Evolutionary conservation across 345 rosid species (phyloP).

Genomic region (Linum tenue): DNA sequence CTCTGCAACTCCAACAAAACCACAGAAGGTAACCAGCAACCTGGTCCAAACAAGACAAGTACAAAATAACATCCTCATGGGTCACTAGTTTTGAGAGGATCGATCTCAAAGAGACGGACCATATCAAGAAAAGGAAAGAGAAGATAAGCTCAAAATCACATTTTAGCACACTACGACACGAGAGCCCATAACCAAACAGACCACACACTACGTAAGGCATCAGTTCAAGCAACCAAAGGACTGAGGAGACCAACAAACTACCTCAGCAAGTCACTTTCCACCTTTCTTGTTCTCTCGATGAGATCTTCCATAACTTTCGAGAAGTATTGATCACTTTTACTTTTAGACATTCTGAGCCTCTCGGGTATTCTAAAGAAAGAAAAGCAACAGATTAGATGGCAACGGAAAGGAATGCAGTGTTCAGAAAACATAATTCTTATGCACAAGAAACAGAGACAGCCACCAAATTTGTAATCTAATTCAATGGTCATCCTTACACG

Average conservation of each 20-base stretch:
- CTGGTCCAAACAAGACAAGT: no score
- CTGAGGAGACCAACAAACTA: constrained; percentile 11
- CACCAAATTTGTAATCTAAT: background rate
- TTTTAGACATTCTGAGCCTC: constrained; percentile 30
- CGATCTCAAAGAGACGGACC: background rate
- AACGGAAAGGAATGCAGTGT: background rate
- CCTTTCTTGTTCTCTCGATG: constrained; percentile 37
- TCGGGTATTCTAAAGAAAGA: constrained; percentile 34
- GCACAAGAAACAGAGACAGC: background rate
- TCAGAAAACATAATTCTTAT: background rate
- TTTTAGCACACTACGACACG: background rate
- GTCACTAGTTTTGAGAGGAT: background rate
- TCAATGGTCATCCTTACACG: constrained; percentile 39
- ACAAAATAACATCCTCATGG: background rate
- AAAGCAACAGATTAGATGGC: background rate
- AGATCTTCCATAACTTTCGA: constrained; percentile 58
- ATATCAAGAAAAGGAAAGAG: background rate
- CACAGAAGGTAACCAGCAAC: no score
- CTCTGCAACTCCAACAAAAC: no score
- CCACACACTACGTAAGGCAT: no score
- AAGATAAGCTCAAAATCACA: background rate
- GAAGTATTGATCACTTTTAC: constrained; percentile 40
- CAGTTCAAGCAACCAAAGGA: background rate
- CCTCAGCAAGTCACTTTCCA: constrained; percentile 61
- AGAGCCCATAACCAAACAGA: background rate